These are phyloP conservation scores for Goffeauzyma gilvescens DNA, from an alignment of 768 basidiomycete species.

Conservation along the genomic window DNA sequence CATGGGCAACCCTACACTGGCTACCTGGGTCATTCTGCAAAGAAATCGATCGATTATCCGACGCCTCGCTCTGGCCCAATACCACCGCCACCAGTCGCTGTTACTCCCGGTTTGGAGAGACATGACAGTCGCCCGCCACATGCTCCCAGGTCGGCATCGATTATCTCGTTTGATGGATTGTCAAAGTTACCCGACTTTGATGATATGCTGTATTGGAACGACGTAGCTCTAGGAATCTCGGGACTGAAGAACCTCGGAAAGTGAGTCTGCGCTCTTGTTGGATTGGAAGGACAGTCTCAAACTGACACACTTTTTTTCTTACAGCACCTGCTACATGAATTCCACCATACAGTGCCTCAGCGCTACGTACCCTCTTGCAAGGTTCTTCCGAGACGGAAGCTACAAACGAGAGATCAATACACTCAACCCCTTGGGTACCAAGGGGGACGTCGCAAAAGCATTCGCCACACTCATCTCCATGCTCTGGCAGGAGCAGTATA, in stretches of 20 bases:
- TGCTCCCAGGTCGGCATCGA: conserved; percentile 18
- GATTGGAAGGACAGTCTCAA: too few relatives aligned
- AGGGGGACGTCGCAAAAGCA: conserved; percentile 58
- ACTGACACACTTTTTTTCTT: conserved; percentile 20
- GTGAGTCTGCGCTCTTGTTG: conserved; percentile 14
- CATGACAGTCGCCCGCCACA: conserved; percentile 46
- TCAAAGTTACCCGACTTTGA: conserved; percentile 58
- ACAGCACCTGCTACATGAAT: conserved; percentile 99
- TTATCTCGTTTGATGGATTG: conserved; percentile 23
- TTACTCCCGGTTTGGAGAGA: conserved; percentile 49
- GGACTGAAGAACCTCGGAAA: conserved; percentile 70
- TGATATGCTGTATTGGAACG: conserved; percentile 66
- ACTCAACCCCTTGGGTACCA: conserved; percentile 67
- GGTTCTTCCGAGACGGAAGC: conserved; percentile 52
- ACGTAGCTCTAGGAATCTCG: conserved; percentile 55
- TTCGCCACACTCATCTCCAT: conserved; percentile 69
- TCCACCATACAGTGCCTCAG: conserved; percentile 90
- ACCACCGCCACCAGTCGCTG: conserved; percentile 65
- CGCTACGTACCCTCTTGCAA: conserved; percentile 79
- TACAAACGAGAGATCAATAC: conserved; percentile 45
- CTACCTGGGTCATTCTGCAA: conserved; percentile 9
- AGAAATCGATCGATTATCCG: conserved; percentile 55
- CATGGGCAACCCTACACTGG: conserved; percentile 38
- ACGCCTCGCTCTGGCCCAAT: too few relatives aligned
- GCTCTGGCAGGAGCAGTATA: conserved; percentile 71